These are phyloP conservation scores for Endogone sp. DNA, from an alignment of 192 early-diverging fungal genomes.

Conservation along the genomic window DNA sequence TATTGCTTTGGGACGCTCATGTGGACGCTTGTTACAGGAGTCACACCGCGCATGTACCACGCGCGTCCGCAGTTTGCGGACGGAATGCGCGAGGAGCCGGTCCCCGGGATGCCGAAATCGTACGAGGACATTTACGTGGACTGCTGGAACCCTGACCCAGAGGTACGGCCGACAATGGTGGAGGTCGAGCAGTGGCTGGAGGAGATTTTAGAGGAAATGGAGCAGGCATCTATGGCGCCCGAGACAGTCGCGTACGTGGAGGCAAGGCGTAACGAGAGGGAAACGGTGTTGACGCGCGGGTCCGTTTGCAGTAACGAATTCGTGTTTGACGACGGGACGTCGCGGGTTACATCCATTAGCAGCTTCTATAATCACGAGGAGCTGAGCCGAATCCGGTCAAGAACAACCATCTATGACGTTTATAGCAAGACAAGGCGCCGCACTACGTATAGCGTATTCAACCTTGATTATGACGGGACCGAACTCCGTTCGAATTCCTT, in stretches of 20 bases:
- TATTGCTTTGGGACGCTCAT: not conserved
- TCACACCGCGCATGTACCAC: not conserved
- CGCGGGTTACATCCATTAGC: not conserved
- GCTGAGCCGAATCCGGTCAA: not conserved
- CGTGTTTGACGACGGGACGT: not conserved
- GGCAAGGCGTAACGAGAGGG: not conserved
- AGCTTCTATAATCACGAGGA: not conserved
- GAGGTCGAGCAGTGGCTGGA: not conserved
- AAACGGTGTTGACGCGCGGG: not conserved
- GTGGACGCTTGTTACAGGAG: not conserved
- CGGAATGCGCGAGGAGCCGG: not conserved
- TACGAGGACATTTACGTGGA: not conserved
- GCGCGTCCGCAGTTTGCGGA: not conserved
- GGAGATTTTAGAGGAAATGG: not conserved
- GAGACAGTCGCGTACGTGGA: not conserved
- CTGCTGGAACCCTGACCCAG: not conserved
- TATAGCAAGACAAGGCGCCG: not conserved
- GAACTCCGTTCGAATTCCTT: too few relatives aligned
- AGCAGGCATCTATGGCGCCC: not conserved
- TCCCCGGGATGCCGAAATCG: not conserved
- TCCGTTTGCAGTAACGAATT: not conserved
- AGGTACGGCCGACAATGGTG: not conserved
- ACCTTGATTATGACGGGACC: too few relatives aligned
- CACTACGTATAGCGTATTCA: not conserved
- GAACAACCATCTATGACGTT: not conserved